These are phyloP conservation scores for Euphorbia celastroides DNA, from an alignment of 441 rosid genomes.

Conservation along the genomic window DNA sequence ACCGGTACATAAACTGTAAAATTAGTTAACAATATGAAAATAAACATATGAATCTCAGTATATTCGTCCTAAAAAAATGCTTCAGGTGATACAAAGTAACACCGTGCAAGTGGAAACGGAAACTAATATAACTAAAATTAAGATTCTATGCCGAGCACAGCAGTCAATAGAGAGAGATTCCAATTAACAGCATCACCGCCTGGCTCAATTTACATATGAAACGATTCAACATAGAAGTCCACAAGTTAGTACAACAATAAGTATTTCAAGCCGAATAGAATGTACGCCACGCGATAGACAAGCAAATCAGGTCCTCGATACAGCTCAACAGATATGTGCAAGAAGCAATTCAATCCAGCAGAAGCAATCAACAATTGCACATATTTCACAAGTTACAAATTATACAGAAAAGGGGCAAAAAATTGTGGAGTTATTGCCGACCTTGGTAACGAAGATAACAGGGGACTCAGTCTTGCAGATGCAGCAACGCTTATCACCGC, in stretches of 20 bases:
- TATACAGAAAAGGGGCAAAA: not conserved
- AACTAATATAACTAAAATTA: not conserved
- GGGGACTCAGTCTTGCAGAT: constrained; percentile 76
- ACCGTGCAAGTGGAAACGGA: not conserved
- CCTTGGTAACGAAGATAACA: constrained; percentile 83
- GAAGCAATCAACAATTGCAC: not conserved
- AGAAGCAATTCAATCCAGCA: not conserved
- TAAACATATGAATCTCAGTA: not conserved
- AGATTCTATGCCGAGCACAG: not conserved
- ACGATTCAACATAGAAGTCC: not conserved
- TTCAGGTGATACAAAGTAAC: not conserved
- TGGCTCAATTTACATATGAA: not conserved
- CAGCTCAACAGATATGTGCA: not conserved
- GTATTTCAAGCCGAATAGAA: not conserved
- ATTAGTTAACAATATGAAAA: not conserved
- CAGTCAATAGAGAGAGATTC: not conserved
- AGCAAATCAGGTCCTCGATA: not conserved
- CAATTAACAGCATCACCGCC: not conserved
- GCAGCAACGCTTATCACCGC: constrained; percentile 79
- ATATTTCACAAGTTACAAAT: not conserved
- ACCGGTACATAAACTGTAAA: not conserved
- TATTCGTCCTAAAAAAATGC: not conserved
- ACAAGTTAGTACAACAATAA: not conserved
- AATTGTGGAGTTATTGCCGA: constrained; percentile 15
- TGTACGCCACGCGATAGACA: not conserved